A percentile compares a stretch with the other conserved stretches of the same genome.
Evolutionary conservation across 2,329 filamentous ascomycete species (phyloP).

Genomic region (Didymella arachidicola): DNA sequence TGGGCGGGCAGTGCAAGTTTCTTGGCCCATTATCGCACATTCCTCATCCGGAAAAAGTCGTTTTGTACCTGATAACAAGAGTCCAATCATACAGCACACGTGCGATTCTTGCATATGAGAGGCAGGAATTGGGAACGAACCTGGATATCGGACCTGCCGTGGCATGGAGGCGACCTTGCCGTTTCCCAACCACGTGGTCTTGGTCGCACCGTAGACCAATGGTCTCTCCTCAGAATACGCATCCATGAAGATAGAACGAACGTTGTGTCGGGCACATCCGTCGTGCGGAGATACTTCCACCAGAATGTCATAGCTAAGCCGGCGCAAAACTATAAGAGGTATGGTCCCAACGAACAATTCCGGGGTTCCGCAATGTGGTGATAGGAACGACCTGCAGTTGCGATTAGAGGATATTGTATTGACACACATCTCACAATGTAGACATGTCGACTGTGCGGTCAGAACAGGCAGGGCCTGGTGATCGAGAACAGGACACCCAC

Average conservation of each 20-base stretch:
- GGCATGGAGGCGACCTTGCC: conserved; percentile 4
- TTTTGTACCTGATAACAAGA: conserved; percentile 34
- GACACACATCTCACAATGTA: background rate
- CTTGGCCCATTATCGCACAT: conserved; percentile 27
- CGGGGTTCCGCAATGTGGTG: background rate
- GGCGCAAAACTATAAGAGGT: background rate
- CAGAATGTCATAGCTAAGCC: background rate
- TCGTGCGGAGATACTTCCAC: background rate
- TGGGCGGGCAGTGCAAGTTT: conserved; percentile 25
- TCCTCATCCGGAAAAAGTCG: conserved; percentile 29
- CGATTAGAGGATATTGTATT: background rate
- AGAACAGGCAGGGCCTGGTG: background rate
- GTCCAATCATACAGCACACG: conserved; percentile 41
- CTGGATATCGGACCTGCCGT: conserved; percentile 25
- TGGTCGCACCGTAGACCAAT: conserved; percentile 4
- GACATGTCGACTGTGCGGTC: background rate
- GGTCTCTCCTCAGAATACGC: background rate
- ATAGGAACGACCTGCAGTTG: background rate
- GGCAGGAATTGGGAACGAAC: conserved; percentile 20
- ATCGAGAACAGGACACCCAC: background rate
- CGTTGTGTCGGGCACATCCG: background rate
- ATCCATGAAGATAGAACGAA: background rate
- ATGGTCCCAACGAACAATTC: background rate
- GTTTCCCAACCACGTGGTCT: conserved; percentile 15
- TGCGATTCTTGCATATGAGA: conserved; percentile 24